These are phyloP conservation scores for Naganishia onofrii DNA, from an alignment of 768 basidiomycete genomes.

Conservation along the genomic window DNA sequence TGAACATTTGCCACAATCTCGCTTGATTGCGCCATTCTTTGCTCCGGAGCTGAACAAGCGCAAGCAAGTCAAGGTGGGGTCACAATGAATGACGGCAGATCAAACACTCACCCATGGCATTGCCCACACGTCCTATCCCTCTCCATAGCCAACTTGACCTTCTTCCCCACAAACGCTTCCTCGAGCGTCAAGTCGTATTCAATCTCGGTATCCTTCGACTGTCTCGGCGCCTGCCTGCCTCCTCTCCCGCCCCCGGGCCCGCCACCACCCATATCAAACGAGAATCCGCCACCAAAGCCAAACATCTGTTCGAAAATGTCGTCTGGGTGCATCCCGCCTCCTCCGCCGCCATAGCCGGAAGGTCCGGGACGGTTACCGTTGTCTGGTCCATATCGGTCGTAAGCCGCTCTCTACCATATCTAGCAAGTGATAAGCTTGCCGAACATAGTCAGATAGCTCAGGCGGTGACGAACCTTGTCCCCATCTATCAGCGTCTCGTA, in stretches of 20 bases:
- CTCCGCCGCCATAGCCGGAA: constrained; percentile 33
- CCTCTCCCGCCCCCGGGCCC: constrained; percentile 52
- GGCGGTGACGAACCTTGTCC: constrained; percentile 1
- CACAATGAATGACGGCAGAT: background rate
- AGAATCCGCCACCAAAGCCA: constrained; percentile 51
- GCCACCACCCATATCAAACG: constrained; percentile 41
- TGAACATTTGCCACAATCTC: constrained; percentile 72
- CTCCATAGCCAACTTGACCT: constrained; percentile 83
- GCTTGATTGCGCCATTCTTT: constrained; percentile 77
- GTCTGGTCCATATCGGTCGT: constrained; percentile 44
- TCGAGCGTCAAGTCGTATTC: constrained; percentile 39
- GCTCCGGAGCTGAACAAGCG: constrained; percentile 70
- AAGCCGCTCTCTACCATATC: constrained; percentile 39
- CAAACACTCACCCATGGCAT: constrained; percentile 71
- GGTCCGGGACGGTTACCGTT: constrained; percentile 33
- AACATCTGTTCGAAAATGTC: constrained; percentile 52
- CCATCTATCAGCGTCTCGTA: constrained; percentile 20
- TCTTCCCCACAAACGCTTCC: constrained; percentile 23
- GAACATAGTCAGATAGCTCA: background rate
- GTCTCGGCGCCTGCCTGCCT: constrained; percentile 55
- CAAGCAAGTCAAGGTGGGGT: background rate
- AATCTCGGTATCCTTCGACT: constrained; percentile 16
- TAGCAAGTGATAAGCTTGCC: background rate
- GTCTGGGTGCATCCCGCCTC: constrained; percentile 37
- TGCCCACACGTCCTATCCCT: constrained; percentile 71